Evolutionary conservation across 2,329 filamentous ascomycete genomes (phyloP).

Genomic region (Periconia sp.): DNA sequence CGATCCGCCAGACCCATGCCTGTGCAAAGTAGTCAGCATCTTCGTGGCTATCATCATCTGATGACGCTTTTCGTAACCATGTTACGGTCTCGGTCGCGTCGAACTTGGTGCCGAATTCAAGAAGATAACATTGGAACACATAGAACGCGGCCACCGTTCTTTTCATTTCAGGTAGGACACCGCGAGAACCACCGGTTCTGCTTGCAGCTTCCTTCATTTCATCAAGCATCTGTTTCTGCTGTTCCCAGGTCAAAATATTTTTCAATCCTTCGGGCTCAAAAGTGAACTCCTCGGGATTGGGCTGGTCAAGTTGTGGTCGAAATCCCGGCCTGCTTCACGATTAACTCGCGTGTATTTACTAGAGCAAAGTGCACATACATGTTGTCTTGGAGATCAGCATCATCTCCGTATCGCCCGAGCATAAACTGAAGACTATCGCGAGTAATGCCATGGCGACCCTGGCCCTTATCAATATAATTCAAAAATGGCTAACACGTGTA

Average conservation of each 20-base stretch:
- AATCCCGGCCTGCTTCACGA: constrained; percentile 1
- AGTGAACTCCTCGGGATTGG: constrained; percentile 4
- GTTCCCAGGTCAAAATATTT: constrained; percentile 10
- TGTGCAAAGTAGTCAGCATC: constrained; percentile 14
- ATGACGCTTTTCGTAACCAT: constrained; percentile 10
- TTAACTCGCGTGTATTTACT: neutral
- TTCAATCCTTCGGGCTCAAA: constrained; percentile 12
- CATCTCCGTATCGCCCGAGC: constrained; percentile 6
- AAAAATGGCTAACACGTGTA: neutral
- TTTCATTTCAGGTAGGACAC: constrained; percentile 4
- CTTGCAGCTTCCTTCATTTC: constrained; percentile 8
- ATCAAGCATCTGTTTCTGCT: constrained; percentile 14
- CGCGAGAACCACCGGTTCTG: neutral
- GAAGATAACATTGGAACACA: constrained; percentile 13
- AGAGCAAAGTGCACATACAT: neutral
- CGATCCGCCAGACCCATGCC: constrained; percentile 15
- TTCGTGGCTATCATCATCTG: constrained; percentile 11
- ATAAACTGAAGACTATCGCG: constrained; percentile 3
- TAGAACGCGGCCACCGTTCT: constrained; percentile 12
- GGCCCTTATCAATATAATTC: neutral
- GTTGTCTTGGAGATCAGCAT: constrained; percentile 14
- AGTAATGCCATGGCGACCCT: constrained; percentile 9
- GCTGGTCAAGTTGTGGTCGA: constrained; percentile 6
- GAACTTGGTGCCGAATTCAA: constrained; percentile 10
- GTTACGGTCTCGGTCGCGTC: constrained; percentile 1